Evolutionary conservation across 768 basidiomycete species (phyloP).

Genomic region (Lactifluus volemus): DNA sequence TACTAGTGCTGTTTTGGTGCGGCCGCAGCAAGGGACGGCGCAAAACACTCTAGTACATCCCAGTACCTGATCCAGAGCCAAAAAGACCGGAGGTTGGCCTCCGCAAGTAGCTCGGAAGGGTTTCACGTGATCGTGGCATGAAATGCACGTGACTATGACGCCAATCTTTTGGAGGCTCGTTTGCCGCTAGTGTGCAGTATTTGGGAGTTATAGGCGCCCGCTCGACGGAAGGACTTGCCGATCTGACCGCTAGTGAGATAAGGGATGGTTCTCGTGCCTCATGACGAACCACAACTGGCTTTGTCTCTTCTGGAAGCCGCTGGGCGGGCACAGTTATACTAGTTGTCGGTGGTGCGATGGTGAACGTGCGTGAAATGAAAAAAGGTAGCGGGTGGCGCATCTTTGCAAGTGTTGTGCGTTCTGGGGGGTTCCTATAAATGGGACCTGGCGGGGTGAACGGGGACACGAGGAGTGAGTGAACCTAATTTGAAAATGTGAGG

Average conservation of each 20-base stretch:
- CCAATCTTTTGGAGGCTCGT: not conserved
- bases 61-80: too few relatives aligned
- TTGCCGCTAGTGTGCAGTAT: too few relatives aligned
- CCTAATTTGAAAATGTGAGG: conserved; percentile 8
- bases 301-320: not conserved
- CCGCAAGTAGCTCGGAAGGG: too few relatives aligned
- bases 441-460: not conserved
- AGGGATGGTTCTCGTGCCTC: not conserved
- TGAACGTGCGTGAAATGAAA: not conserved
- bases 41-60: not conserved
- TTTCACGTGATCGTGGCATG: conserved; percentile 1
- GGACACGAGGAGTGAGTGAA: not conserved
- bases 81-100: too few relatives aligned
- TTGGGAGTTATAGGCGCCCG: too few relatives aligned
- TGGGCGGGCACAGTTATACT: not conserved
- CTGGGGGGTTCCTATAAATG: not conserved
- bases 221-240: not conserved
- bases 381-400: not conserved
- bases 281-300: not conserved
- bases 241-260: not conserved
- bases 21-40: not conserved
- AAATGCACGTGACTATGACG: not conserved
- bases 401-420: not conserved
- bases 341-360: not conserved
- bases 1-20: not conserved